Evolutionary conservation across 176 grass and related monocot genomes (phyloP), one percentile per base, ranked within the genome.

Genomic region (Musa beccarii): DNA sequence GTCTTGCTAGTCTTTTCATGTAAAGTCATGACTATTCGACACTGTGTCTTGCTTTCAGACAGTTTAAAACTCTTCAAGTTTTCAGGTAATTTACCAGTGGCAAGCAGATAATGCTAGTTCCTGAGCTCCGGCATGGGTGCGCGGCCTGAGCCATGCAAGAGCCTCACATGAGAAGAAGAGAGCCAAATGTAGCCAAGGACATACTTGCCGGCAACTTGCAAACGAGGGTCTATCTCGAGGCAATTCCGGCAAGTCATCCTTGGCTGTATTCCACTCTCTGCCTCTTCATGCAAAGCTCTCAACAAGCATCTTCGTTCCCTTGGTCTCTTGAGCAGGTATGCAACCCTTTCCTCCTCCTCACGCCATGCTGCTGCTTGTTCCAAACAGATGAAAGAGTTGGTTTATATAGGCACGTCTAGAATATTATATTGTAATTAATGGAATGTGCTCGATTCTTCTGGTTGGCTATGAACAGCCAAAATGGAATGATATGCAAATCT

Each of bases 151-250:
- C 62, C 54, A 63, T 61, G 54, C 73, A 75, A 75, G 29, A 61
- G 67, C 67, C 67, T 69, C 19, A 69, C 17, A 43, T 69, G 67
- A 51, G 26, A 69, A 69, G 67, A 51, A 69, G 67, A 19, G 67
- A 69, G 29, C 34, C 14, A 43, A 69, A 69, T 28, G 67, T 69
- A 69, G 67, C 67, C 67, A 69, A 69, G 67, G 67, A 69, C 67
- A 69, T 50, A 69, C 67, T 69, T 69, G 67, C 67, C 67, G 67
- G 67, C 67, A 51, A 29, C 67, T 43, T 68, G 23, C 11, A 69
- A 49, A 23, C 0, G 28, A 69, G 24, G 66, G 0, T 17, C 26
- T 28, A 3, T 51, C 0, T 19, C 17, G 16, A 2, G 15, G 26
- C 9, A 43, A 51, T 69, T 24, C 29, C 67, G 67, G 67, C 67